A percentile compares a stretch with the other conserved stretches of the same genome.
phyloP scores from a whole-genome alignment of 257 asterid genomes.

The Gardenia jasminoides region DNA sequence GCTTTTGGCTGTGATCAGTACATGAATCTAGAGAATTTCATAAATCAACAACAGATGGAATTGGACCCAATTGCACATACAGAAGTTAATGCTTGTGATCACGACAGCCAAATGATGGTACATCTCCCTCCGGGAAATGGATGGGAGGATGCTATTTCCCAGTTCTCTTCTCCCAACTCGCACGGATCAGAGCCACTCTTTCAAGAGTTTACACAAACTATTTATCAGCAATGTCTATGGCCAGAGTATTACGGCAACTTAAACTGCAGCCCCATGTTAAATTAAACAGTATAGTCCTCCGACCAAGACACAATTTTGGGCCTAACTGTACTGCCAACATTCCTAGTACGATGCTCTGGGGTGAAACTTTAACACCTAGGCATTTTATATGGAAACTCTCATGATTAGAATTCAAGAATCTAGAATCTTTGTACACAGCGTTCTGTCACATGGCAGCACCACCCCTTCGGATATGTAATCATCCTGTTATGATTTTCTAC shows the following conservation, averaged over 20 bases:
- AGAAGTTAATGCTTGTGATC: constrained; percentile 1
- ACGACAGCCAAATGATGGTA: background rate
- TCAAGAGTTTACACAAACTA: constrained; percentile 8
- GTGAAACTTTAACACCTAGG: background rate
- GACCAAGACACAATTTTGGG: background rate
- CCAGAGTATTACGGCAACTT: background rate
- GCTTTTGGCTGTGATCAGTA: background rate
- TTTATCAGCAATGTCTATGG: constrained; percentile 12
- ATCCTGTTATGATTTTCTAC: background rate
- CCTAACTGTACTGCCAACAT: background rate
- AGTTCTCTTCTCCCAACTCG: constrained; percentile 2
- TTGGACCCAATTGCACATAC: background rate
- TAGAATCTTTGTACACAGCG: background rate
- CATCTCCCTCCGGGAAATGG: constrained; percentile 5
- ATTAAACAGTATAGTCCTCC: background rate
- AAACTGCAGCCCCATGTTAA: background rate
- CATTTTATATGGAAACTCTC: background rate
- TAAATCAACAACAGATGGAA: background rate
- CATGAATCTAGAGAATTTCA: background rate
- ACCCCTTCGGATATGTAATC: background rate
- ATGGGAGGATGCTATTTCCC: constrained; percentile 3
- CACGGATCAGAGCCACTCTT: background rate
- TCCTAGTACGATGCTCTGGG: background rate
- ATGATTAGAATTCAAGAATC: background rate
- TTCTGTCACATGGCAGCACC: background rate